phyloP scores from a whole-genome alignment of 140 eudicot genomes.

The Flaveria floridana region DNA sequence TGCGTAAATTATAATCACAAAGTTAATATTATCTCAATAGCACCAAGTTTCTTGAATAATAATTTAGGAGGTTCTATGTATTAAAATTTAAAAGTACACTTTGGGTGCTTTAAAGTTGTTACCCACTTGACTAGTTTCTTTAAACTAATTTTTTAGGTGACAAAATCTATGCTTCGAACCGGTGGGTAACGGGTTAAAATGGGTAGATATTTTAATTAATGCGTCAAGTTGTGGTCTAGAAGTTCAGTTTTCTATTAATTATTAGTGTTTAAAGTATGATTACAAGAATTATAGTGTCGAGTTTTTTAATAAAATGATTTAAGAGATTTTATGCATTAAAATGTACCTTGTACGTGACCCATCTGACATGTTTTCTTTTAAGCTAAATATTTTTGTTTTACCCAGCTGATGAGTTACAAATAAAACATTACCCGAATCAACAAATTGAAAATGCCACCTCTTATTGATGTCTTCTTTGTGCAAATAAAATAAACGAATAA shows the following conservation, averaged over 20 bases:
- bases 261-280: not conserved
- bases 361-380: not conserved
- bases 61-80: not conserved
- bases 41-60: not conserved
- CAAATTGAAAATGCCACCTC: not conserved
- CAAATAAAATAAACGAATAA: conserved; percentile 3
- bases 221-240: not conserved
- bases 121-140: not conserved
- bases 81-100: not conserved
- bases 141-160: not conserved
- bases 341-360: not conserved
- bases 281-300: not conserved
- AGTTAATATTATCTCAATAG: not conserved
- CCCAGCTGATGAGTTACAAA: not conserved
- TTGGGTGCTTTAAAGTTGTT: not conserved
- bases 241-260: no score
- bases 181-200: not conserved
- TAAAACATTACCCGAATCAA: not conserved
- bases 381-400: not conserved
- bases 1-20: not conserved
- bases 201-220: not conserved
- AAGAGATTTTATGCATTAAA: not conserved
- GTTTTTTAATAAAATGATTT: not conserved
- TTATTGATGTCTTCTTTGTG: not conserved
- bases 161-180: not conserved